These are phyloP conservation scores for Xenoacremonium recifei DNA, from an alignment of 2,329 filamentous ascomycete species.

Conservation along the genomic window DNA sequence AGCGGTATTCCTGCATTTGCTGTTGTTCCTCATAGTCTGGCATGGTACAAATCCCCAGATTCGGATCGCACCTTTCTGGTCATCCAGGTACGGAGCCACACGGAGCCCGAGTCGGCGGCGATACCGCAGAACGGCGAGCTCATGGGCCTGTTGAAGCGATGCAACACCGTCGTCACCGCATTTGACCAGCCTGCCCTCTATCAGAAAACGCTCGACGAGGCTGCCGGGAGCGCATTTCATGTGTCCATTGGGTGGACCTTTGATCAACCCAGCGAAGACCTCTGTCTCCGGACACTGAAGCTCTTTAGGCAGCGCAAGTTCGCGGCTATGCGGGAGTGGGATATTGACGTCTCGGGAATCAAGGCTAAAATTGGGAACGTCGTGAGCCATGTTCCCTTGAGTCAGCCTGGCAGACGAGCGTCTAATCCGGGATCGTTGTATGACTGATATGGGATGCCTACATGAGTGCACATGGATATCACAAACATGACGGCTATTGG, in stretches of 20 bases:
- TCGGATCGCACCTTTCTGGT: conserved; percentile 83
- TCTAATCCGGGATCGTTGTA: too few relatives aligned
- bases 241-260: conserved; percentile 87
- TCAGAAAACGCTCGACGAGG: conserved; percentile 26
- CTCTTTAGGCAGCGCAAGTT: conserved; percentile 24
- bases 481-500: too few relatives aligned
- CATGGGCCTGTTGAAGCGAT: conserved; percentile 60
- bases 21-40: conserved; percentile 38
- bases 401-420: conserved; percentile 5
- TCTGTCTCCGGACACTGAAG: conserved; percentile 24
- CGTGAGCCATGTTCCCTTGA: conserved; percentile 51
- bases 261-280: conserved; percentile 45
- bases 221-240: conserved; percentile 62
- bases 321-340: conserved; percentile 37
- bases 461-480: too few relatives aligned
- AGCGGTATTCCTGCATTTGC: conserved; percentile 32
- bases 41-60: conserved; percentile 53
- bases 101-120: conserved; percentile 8
- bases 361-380: conserved; percentile 76
- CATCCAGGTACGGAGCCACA: conserved; percentile 52
- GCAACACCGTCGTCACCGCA: conserved; percentile 60
- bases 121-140: conserved; percentile 52
- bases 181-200: conserved; percentile 75
- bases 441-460: too few relatives aligned
- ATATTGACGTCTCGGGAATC: conserved; percentile 57